phyloP scores from a whole-genome alignment of 495 filamentous ascomycete genomes.

The Chaetomidium leptoderma region DNA sequence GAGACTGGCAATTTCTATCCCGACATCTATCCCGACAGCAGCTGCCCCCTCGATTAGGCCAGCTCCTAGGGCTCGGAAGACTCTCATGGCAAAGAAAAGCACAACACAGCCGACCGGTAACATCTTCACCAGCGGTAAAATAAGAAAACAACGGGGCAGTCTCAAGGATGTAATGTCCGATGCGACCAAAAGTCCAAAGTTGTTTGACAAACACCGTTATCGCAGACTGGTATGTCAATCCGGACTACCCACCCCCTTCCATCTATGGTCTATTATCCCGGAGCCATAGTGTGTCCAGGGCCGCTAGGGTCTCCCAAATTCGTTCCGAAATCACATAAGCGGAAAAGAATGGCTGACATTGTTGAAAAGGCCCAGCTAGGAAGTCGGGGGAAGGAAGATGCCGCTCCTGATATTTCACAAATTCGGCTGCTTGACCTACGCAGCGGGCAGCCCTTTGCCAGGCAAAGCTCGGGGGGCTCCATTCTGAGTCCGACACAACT shows the following conservation, averaged over 20 bases:
- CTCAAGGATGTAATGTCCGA: slow-evolving; percentile 34
- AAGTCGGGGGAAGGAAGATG: slow-evolving; percentile 29
- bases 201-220: slow-evolving; percentile 24
- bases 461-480: slow-evolving; percentile 3
- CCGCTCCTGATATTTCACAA: slow-evolving; percentile 19
- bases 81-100: slow-evolving; percentile 23
- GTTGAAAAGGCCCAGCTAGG: slow-evolving; percentile 18
- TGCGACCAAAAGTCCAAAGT: slow-evolving; percentile 30
- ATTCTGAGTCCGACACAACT: background rate
- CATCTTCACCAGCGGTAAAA: slow-evolving; percentile 30
- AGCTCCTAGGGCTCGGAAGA: background rate
- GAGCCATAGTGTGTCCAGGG: too few relatives aligned
- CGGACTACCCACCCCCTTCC: too few relatives aligned
- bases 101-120: slow-evolving; percentile 19
- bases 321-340: too few relatives aligned
- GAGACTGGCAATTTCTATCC: background rate
- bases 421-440: slow-evolving; percentile 16
- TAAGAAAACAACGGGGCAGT: slow-evolving; percentile 14
- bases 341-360: background rate
- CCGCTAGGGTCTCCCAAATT: too few relatives aligned
- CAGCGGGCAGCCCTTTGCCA: slow-evolving; percentile 2
- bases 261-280: too few relatives aligned
- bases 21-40: background rate
- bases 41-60: background rate
- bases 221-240: slow-evolving; percentile 14